Conservation (phyloP, 2,329 filamentous ascomycete species). For the Talaromyces funiculosus region DNA sequence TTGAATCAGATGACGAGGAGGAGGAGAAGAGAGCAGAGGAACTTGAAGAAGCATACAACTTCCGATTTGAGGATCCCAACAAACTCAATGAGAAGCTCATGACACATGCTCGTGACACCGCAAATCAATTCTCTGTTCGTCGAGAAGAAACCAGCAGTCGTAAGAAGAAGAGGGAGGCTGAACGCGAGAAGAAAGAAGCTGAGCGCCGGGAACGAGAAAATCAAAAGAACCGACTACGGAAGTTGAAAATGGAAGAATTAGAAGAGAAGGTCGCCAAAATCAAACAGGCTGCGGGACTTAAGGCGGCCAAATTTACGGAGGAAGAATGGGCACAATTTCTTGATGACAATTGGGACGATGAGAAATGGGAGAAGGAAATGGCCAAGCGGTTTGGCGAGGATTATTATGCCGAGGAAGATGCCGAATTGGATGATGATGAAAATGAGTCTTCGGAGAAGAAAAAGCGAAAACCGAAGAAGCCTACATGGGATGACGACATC, state of each 20-base stretch:
- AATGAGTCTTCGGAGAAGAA: conserved; percentile 41
- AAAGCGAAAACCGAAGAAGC: conserved; percentile 68
- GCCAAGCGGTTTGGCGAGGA: conserved; percentile 77
- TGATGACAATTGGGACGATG: conserved; percentile 82
- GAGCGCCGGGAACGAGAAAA: conserved; percentile 70
- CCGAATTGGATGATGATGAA: conserved; percentile 44
- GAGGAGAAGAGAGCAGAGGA: conserved; percentile 71
- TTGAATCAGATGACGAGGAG: conserved; percentile 87
- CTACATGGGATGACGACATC: conserved; percentile 93
- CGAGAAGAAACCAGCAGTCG: conserved; percentile 73
- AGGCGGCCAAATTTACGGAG: conserved; percentile 60
- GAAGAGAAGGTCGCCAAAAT: conserved; percentile 83
- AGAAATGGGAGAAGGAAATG: conserved; percentile 89
- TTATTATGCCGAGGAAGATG: conserved; percentile 73
- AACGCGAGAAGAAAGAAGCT: conserved; percentile 69
- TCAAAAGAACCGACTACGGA: conserved; percentile 76
- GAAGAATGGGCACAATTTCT: conserved; percentile 81
- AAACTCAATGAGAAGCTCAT: conserved; percentile 82
- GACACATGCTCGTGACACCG: conserved; percentile 82
- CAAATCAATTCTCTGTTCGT: conserved; percentile 74
- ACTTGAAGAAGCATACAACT: conserved; percentile 89
- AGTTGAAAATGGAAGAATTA: conserved; percentile 84
- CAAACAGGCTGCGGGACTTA: conserved; percentile 78
- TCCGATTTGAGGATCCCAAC: conserved; percentile 87
- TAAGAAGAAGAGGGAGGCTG: conserved; percentile 71